phyloP scores from a whole-genome alignment of 768 basidiomycete species.

The Amanita jacksonii region DNA sequence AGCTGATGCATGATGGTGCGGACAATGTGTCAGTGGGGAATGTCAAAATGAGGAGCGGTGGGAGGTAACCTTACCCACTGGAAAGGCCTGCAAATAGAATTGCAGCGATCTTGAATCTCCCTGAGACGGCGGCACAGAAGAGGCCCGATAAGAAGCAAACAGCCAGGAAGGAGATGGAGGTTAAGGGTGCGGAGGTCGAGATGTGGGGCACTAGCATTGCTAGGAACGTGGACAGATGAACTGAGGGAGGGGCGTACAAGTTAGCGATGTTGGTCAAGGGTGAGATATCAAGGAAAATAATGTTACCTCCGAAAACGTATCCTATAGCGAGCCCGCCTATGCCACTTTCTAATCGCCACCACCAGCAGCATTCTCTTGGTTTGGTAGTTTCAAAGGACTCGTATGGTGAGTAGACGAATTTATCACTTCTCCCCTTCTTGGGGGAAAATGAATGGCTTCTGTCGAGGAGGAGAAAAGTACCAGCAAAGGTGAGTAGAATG shows the following conservation, averaged over 20 bases:
- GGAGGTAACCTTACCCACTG: slow-evolving; percentile 43
- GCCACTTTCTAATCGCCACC: slow-evolving; percentile 46
- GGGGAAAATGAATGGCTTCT: slow-evolving; percentile 55
- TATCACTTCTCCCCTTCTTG: slow-evolving; percentile 18
- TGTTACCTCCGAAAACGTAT: slow-evolving; percentile 48
- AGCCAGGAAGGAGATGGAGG: slow-evolving; percentile 43
- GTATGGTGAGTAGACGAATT: slow-evolving; percentile 22
- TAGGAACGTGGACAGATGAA: slow-evolving; percentile 53
- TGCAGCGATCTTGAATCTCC: slow-evolving; percentile 45
- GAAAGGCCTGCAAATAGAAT: slow-evolving; percentile 37
- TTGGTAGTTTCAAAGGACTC: slow-evolving; percentile 22
- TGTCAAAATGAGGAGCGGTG: background rate
- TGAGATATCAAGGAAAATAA: background rate
- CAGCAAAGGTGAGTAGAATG: slow-evolving; percentile 48
- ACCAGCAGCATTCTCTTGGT: slow-evolving; percentile 20
- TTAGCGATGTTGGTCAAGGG: background rate
- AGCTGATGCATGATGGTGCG: too few species aligned
- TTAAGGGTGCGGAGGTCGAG: slow-evolving; percentile 31
- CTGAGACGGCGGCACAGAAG: slow-evolving; percentile 39
- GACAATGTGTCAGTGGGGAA: background rate
- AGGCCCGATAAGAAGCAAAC: slow-evolving; percentile 48
- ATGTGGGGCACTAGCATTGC: slow-evolving; percentile 45
- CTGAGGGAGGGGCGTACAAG: slow-evolving; percentile 19
- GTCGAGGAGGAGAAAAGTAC: slow-evolving; percentile 64
- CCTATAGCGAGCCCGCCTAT: slow-evolving; percentile 52